These are phyloP conservation scores for Stephania cephalantha DNA, from an alignment of 164 flowering plant genomes.

Conservation along the genomic window DNA sequence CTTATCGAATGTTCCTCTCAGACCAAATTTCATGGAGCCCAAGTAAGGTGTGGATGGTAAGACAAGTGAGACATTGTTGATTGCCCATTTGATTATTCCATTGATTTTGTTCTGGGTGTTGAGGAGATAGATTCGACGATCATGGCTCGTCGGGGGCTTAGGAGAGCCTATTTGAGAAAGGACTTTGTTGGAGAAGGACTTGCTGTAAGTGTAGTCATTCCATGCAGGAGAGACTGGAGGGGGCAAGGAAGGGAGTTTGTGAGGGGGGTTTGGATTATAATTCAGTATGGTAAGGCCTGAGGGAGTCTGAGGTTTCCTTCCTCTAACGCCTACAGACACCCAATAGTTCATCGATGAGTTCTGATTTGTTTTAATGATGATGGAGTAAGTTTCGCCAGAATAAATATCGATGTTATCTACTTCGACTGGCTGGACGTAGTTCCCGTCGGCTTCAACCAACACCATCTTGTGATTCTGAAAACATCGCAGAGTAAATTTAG, in stretches of 20 bases:
- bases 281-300: conserved; percentile 66
- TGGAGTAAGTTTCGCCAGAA: conserved; percentile 91
- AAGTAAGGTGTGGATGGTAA: conserved; percentile 79
- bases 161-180: conserved; percentile 40
- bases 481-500: neutral
- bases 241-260: conserved; percentile 40
- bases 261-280: conserved; percentile 47
- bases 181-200: conserved; percentile 42
- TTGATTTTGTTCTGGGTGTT: conserved; percentile 74
- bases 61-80: conserved; percentile 66
- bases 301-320: conserved; percentile 59
- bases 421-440: conserved; percentile 60
- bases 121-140: conserved; percentile 57
- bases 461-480: conserved; percentile 71
- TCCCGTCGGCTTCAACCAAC: conserved; percentile 94
- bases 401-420: conserved; percentile 63
- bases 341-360: conserved; percentile 65
- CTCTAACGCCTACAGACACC: conserved; percentile 55
- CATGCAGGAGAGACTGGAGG: conserved; percentile 68
- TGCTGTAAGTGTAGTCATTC: conserved; percentile 56
- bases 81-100: conserved; percentile 74
- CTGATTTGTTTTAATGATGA: conserved; percentile 62
- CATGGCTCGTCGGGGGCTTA: conserved; percentile 36
- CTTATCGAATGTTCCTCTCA: conserved; percentile 36
- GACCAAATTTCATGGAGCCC: conserved; percentile 45